These are phyloP conservation scores for Eucalyptus erythrocorys DNA, from an alignment of 345 rosid species.

Conservation along the genomic window DNA sequence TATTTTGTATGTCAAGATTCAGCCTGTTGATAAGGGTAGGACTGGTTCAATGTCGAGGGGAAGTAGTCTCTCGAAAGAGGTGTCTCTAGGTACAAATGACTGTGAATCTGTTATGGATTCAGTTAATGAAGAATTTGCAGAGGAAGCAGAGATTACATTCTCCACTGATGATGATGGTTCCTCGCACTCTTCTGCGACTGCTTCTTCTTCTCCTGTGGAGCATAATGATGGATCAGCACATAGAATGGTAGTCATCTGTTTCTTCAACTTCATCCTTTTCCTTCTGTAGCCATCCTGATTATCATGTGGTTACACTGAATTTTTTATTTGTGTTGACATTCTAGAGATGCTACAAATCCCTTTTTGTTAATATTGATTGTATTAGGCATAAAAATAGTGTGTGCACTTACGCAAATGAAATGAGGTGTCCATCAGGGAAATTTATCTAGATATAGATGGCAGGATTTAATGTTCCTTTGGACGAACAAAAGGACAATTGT, in stretches of 20 bases:
- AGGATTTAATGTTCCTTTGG: background rate
- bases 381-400: background rate
- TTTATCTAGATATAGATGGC: background rate
- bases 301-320: background rate
- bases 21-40: conserved; percentile 32
- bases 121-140: conserved; percentile 61
- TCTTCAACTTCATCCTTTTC: background rate
- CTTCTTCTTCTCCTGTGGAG: conserved; percentile 19
- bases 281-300: background rate
- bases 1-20: conserved; percentile 41
- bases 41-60: conserved; percentile 27
- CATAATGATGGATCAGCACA: conserved; percentile 26
- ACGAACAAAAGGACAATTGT: background rate
- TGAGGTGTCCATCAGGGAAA: background rate
- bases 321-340: background rate
- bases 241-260: conserved; percentile 20
- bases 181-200: conserved; percentile 1
- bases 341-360: background rate
- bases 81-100: conserved; percentile 15
- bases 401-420: background rate
- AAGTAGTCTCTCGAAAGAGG: conserved; percentile 20
- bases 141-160: conserved; percentile 68
- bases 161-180: conserved; percentile 66
- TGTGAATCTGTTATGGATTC: conserved; percentile 55
- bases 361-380: background rate